Conservation (phyloP, 768 basidiomycete species). For the Tulasnella sp. region DNA sequence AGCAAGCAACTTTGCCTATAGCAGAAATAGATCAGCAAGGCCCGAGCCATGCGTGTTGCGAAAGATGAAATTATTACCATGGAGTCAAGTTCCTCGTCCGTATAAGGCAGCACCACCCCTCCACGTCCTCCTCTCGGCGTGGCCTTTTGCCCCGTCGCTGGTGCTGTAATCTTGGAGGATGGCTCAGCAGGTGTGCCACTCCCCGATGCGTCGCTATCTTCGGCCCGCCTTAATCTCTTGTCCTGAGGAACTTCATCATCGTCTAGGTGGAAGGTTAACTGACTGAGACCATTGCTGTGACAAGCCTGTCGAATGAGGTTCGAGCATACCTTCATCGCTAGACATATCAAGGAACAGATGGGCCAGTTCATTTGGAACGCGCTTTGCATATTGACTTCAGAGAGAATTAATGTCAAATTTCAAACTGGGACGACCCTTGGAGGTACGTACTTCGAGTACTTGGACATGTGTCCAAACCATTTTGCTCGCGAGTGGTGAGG, state of each 20-base stretch:
- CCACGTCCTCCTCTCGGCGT: not conserved
- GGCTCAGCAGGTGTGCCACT: not conserved
- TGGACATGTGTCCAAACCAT: not conserved
- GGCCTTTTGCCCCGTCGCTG: not conserved
- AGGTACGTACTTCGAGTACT: not conserved
- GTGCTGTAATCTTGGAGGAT: not conserved
- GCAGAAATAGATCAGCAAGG: not conserved
- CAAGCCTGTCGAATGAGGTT: not conserved
- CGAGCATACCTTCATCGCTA: not conserved
- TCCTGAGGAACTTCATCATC: too few species aligned
- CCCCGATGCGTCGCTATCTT: not conserved
- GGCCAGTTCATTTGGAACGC: not conserved
- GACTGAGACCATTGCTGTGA: too few species aligned
- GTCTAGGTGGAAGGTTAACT: too few species aligned
- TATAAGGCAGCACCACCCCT: not conserved
- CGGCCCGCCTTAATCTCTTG: too few species aligned
- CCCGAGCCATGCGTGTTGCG: not conserved
- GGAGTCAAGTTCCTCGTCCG: not conserved
- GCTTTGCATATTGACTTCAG: not conserved
- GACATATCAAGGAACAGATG: not conserved
- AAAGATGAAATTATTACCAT: not conserved
- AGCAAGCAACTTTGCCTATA: not conserved
- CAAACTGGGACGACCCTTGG: not conserved
- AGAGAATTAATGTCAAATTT: not conserved
- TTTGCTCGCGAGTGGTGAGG: not conserved